Evolutionary conservation across 805 yeast species (phyloP), one percentile per base, ranked within the genome.

Genomic region (Clavispora santaluciae): DNA sequence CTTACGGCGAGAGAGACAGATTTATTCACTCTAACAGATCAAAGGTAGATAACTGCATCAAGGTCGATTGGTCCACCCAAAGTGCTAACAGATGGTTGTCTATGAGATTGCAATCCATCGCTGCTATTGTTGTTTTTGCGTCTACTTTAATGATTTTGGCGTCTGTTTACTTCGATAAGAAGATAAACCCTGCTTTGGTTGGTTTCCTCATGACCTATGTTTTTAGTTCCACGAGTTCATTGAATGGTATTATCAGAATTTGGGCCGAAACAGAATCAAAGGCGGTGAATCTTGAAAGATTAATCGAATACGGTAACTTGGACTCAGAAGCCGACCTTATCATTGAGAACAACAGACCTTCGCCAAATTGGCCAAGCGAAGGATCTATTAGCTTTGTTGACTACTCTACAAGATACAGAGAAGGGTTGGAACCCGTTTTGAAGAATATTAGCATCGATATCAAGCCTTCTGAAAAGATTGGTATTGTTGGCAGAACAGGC

Each of bases 141-240:
- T 49, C 64, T 5, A 51, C 69, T 1, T 38, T 62, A 18, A 44
- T 64, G 36, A 51, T 61, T 21, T 50, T 63, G 33, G 40, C 42
- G n/a, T 49, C 65, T 8, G 51, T 62, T 28, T 53, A 51, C 21
- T 54, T 57, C 5, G 39, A 36, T 3, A 48, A 38, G 21, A 56
- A 56, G 8, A 48, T 66, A 13, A 55, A 54, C 38, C 63, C 70
- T 8, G 65, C 64, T 29, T 48, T 63, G 47, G 58, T 63, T 20
- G 72, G 72, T 30, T 65, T 67, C 49, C 49, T 64, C 18, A 61
- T 67, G 68, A 57, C 62, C 8, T 59, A 64, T 42, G 59, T 66
- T 4, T 54, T 67, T 41, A 55, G 56, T 22, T 55, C 64, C 28
- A 63, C 71, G 5, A 42, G 45, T 24, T 48, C 57, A 7, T 55